Evolutionary conservation across 2,329 filamentous ascomycete genomes (phyloP).

Genomic region (Colletotrichum scovillei): DNA sequence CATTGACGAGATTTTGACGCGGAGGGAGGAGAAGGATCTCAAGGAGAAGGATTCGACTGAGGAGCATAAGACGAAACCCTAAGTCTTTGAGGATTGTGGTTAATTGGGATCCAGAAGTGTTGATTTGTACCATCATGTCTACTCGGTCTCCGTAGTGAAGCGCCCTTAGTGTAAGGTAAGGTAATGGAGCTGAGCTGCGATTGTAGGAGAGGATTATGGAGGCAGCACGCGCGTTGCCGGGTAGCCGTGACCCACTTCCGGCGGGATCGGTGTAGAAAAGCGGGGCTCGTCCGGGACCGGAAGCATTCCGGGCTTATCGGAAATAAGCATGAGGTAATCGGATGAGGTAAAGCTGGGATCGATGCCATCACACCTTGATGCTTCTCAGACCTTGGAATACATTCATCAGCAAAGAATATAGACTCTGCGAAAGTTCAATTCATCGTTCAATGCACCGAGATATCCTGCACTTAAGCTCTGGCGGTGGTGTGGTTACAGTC

Average conservation of each 20-base stretch:
- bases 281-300: constrained; percentile 30
- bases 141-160: neutral
- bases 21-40: constrained; percentile 58
- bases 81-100: neutral
- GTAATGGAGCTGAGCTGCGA: neutral
- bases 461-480: neutral
- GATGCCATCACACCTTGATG: neutral
- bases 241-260: constrained; percentile 18
- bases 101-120: neutral
- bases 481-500: neutral
- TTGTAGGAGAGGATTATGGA: neutral
- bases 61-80: constrained; percentile 35
- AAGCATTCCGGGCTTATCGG: constrained; percentile 18
- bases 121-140: neutral
- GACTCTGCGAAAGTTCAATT: neutral
- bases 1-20: constrained; percentile 86
- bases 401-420: neutral
- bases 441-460: no score
- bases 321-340: constrained; percentile 7
- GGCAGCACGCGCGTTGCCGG: constrained; percentile 24
- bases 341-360: neutral
- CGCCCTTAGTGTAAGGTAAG: no score
- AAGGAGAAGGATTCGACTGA: constrained; percentile 34
- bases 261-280: constrained; percentile 23
- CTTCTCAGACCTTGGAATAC: neutral